Percentiles rank a stretch among this genome's conserved stretches.
Evolutionary conservation across 495 filamentous ascomycete genomes (phyloP).

Genomic region (Daldinia decipiens): DNA sequence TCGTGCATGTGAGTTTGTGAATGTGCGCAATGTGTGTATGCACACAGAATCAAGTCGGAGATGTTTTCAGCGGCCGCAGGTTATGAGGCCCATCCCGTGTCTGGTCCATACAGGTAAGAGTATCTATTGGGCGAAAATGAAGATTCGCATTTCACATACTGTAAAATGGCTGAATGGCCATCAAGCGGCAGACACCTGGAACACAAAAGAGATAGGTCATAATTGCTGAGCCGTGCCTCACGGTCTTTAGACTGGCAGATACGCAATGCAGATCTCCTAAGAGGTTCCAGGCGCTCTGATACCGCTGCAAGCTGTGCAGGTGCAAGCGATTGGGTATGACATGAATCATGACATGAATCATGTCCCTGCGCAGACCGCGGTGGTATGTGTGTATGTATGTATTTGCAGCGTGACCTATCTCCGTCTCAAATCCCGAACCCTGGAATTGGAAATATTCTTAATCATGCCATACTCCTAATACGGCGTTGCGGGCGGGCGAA

Average conservation of each 20-base stretch:
- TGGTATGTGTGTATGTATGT: conserved; percentile 25
- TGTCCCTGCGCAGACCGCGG: conserved; percentile 8
- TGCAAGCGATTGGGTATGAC: conserved; percentile 27
- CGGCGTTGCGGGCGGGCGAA: conserved; percentile 30
- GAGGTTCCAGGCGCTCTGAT: conserved; percentile 13
- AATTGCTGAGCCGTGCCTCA: conserved; percentile 32
- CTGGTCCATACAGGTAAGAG: conserved; percentile 13
- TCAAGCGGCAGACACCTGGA: conserved; percentile 2
- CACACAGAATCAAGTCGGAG: background rate
- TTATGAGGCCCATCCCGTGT: conserved; percentile 20
- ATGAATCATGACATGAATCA: conserved; percentile 1
- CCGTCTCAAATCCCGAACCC: conserved; percentile 26
- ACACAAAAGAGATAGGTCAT: conserved; percentile 38
- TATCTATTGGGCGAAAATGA: conserved; percentile 36
- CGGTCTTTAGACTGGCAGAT: conserved; percentile 30
- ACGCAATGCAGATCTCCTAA: conserved; percentile 33
- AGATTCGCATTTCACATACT: conserved; percentile 29
- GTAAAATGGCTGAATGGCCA: conserved; percentile 19
- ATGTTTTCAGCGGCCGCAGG: conserved; percentile 33
- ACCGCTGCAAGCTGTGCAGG: conserved; percentile 8
- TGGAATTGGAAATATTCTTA: conserved; percentile 33
- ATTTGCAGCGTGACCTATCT: conserved; percentile 13
- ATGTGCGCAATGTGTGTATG: conserved; percentile 6
- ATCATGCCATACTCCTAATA: conserved; percentile 37
- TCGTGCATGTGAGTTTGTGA: background rate